phyloP scores from a whole-genome alignment of 176 grass and related monocot genomes.

The Eleusine coracana region DNA sequence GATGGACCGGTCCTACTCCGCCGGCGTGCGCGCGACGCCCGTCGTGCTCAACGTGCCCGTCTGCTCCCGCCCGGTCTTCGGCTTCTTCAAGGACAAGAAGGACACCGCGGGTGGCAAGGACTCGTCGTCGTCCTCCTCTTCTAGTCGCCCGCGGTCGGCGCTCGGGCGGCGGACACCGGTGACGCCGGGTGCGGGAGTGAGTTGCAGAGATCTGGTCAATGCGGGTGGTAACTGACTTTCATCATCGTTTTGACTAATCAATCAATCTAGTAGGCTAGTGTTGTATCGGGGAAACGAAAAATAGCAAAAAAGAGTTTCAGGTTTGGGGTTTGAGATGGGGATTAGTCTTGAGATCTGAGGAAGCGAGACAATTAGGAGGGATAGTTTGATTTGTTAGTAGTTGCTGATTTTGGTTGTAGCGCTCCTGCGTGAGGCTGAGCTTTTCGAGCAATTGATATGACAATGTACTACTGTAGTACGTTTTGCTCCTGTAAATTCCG shows the following conservation, averaged over 20 bases:
- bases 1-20: slow-evolving; percentile 89
- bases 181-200: background rate
- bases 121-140: background rate
- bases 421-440: background rate
- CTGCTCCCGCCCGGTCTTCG: slow-evolving; percentile 79
- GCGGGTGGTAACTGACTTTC: slow-evolving; percentile 17
- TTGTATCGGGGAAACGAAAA: background rate
- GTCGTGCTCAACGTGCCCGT: slow-evolving; percentile 88
- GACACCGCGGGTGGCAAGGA: slow-evolving; percentile 39
- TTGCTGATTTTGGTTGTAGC: slow-evolving; percentile 25
- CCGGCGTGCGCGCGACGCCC: slow-evolving; percentile 63
- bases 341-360: slow-evolving; percentile 11
- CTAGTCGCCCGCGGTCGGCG: slow-evolving; percentile 14
- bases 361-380: slow-evolving; percentile 3
- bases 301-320: slow-evolving; percentile 28
- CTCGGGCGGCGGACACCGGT: slow-evolving; percentile 27
- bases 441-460: slow-evolving; percentile 41
- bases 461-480: background rate
- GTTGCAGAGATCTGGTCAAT: slow-evolving; percentile 30
- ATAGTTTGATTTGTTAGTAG: slow-evolving; percentile 14
- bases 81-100: slow-evolving; percentile 81
- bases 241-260: slow-evolving; percentile 33
- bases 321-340: background rate
- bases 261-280: background rate
- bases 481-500: slow-evolving; percentile 49